A percentile compares a stretch with the other conserved stretches of the same genome.
Evolutionary conservation across 257 asterid genomes (phyloP).

Genomic region (Cordia subcordata): DNA sequence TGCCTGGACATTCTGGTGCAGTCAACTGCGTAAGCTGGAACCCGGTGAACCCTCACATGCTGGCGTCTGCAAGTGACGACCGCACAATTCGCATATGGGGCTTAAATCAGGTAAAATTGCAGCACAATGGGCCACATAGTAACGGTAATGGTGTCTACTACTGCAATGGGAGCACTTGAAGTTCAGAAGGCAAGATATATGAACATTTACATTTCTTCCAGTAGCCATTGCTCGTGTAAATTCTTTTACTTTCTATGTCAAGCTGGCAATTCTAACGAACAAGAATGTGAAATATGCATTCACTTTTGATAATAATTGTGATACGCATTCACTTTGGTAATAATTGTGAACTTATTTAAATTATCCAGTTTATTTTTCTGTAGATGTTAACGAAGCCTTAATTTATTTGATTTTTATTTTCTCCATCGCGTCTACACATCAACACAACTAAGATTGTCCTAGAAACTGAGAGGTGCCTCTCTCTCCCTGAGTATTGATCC

Average conservation of each 20-base stretch:
- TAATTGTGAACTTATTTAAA: slow-evolving; percentile 20
- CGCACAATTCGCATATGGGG: slow-evolving; percentile 92
- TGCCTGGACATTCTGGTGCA: slow-evolving; percentile 73
- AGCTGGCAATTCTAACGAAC: slow-evolving; percentile 26
- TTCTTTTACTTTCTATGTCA: slow-evolving; percentile 37
- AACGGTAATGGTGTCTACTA: slow-evolving; percentile 61
- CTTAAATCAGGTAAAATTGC: slow-evolving; percentile 44
- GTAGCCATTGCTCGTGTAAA: slow-evolving; percentile 49
- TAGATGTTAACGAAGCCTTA: neutral
- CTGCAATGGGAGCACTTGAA: slow-evolving; percentile 68
- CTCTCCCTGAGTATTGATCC: no score
- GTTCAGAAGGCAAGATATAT: slow-evolving; percentile 17
- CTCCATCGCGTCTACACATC: no score
- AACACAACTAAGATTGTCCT: no score
- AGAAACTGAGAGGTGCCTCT: no score
- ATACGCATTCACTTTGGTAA: slow-evolving; percentile 30
- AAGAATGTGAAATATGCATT: slow-evolving; percentile 46
- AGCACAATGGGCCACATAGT: slow-evolving; percentile 34
- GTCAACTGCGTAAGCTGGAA: slow-evolving; percentile 94
- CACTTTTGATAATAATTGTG: slow-evolving; percentile 26
- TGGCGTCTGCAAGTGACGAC: slow-evolving; percentile 92
- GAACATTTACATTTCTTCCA: slow-evolving; percentile 20
- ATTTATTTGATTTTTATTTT: no score
- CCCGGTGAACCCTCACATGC: slow-evolving; percentile 74
- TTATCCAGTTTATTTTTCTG: neutral